A percentile compares a stretch with the other conserved stretches of the same genome.
phyloP scores from a whole-genome alignment of 2,329 filamentous ascomycete species.

The Aspergillus glaucus region DNA sequence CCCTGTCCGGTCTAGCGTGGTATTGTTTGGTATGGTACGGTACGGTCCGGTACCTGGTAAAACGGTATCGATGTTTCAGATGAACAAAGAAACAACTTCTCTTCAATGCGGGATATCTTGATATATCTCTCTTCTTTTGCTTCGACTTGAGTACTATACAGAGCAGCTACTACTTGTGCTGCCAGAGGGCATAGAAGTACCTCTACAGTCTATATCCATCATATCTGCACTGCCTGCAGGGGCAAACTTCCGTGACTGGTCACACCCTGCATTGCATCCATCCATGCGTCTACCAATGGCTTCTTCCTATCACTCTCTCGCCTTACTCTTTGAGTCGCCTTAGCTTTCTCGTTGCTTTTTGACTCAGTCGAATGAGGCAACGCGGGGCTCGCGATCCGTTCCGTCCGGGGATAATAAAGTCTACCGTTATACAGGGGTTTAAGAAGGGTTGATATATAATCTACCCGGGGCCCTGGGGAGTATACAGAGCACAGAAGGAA shows the following conservation, averaged over 20 bases:
- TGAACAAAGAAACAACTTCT: neutral
- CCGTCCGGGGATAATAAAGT: neutral
- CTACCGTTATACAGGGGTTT: neutral
- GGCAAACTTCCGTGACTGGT: neutral
- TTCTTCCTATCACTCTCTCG: neutral
- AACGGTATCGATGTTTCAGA: neutral
- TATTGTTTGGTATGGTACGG: constrained; percentile 4
- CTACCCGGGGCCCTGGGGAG: neutral
- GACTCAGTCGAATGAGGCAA: neutral
- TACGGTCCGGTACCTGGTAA: neutral
- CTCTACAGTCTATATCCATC: neutral
- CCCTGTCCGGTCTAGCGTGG: constrained; percentile 6
- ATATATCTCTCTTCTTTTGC: neutral
- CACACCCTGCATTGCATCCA: neutral
- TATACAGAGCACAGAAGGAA: too few relatives aligned
- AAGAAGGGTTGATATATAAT: neutral
- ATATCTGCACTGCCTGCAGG: neutral
- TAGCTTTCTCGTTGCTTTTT: too few relatives aligned
- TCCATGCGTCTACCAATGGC: neutral
- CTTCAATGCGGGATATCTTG: too few relatives aligned
- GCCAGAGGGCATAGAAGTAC: neutral
- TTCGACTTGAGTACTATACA: neutral
- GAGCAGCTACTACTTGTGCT: neutral
- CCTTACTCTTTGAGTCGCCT: neutral
- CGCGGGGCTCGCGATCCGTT: neutral